Evolutionary conservation across 352 stramenopile genomes (phyloP).

Genomic region (Pythium biforme): DNA sequence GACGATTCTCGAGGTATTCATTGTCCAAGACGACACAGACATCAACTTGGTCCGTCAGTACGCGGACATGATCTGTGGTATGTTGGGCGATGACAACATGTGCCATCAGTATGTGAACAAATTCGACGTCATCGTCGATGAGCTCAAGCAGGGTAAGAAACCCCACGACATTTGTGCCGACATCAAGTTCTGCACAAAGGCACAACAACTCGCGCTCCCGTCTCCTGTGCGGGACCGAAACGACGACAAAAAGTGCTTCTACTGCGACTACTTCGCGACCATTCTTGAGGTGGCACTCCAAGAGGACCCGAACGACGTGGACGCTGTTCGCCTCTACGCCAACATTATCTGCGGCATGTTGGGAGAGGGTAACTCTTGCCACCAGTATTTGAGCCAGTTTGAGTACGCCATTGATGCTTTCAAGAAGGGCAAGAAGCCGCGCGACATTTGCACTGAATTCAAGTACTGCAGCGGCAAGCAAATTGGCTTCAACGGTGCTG

Average conservation of each 20-base stretch:
- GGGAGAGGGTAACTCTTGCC: conserved; percentile 54
- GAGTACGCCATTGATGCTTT: conserved; percentile 65
- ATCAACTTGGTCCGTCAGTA: conserved; percentile 61
- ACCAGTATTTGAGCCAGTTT: conserved; percentile 67
- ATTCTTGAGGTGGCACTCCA: conserved; percentile 58
- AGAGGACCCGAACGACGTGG: conserved; percentile 54
- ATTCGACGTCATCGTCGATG: conserved; percentile 62
- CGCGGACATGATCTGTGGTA: conserved; percentile 74
- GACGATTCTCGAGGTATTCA: conserved; percentile 53
- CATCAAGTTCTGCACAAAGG: conserved; percentile 46
- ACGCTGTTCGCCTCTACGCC: conserved; percentile 56
- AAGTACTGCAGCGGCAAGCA: conserved; percentile 50
- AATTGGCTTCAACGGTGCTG: not conserved
- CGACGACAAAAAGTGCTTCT: conserved; percentile 46
- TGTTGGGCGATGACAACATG: conserved; percentile 54
- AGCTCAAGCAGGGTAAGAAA: conserved; percentile 56
- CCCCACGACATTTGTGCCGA: conserved; percentile 54
- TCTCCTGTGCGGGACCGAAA: not conserved
- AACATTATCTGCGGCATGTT: conserved; percentile 80
- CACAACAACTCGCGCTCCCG: conserved; percentile 2
- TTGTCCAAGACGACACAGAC: conserved; percentile 53
- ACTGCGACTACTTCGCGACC: conserved; percentile 65
- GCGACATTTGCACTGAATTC: conserved; percentile 53
- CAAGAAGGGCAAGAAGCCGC: conserved; percentile 61
- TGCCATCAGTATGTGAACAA: conserved; percentile 72